Evolutionary conservation across 208 protist genomes (phyloP).

Genomic region (Leishmania lainsoni): DNA sequence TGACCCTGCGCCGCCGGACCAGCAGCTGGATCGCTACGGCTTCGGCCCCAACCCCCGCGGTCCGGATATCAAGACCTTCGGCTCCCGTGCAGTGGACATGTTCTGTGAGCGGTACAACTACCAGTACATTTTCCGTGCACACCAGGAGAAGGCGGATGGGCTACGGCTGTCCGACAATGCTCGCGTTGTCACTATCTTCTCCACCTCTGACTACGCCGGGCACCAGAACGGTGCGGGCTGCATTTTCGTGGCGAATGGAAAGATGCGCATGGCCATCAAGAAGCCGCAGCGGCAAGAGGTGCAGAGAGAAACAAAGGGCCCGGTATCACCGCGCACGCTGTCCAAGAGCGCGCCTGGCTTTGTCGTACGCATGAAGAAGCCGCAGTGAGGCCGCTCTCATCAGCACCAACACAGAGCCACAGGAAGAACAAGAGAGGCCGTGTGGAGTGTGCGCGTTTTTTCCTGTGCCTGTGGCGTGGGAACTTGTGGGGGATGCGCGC

Average conservation of each 20-base stretch:
- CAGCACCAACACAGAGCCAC: not conserved
- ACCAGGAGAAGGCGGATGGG: constrained; percentile 92
- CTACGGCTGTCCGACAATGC: constrained; percentile 90
- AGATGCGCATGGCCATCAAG: constrained; percentile 93
- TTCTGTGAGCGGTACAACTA: constrained; percentile 93
- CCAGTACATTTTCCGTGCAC: constrained; percentile 94
- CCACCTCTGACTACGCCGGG: constrained; percentile 91
- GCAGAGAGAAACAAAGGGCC: constrained; percentile 64
- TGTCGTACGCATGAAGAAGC: constrained; percentile 68
- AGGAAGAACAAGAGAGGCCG: not conserved
- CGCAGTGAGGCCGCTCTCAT: constrained; percentile 25
- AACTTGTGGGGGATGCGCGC: not conserved
- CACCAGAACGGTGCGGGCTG: constrained; percentile 92
- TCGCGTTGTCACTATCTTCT: constrained; percentile 93
- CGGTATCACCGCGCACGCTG: constrained; percentile 69
- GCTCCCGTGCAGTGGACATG: constrained; percentile 88
- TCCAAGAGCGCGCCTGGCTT: constrained; percentile 68
- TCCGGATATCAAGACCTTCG: constrained; percentile 90
- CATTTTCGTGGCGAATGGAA: constrained; percentile 81
- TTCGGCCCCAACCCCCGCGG: constrained; percentile 91
- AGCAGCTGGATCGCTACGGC: constrained; percentile 86
- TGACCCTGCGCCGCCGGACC: constrained; percentile 82
- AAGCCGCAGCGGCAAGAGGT: constrained; percentile 72
- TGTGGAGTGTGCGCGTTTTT: not conserved
- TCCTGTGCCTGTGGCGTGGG: not conserved